Base-by-base conservation (phyloP, 1,284 basidiomycete genomes). In the Mrakiaceae sp. region DNA sequence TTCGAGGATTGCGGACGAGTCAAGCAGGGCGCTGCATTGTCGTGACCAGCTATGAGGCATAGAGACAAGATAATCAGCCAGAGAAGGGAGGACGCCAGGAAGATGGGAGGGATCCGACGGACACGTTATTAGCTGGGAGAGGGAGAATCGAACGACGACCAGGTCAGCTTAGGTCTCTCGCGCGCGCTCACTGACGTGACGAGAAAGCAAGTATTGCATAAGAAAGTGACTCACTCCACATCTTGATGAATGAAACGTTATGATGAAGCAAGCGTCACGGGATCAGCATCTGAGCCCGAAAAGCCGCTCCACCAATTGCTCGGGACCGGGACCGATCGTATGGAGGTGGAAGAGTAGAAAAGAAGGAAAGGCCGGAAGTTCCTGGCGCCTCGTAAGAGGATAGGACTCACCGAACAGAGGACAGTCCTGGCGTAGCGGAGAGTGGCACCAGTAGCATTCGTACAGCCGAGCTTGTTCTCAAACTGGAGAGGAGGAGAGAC, bases 391-490 rank as follows among this genome's bases (percentile, higher is more conserved):
- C 53, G 9, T 55, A n/a, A 27, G 10, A 27, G n/a, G 11, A 27
- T 44, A 73, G 71, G 27, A 74, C 74, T 74, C 60, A 70, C 67
- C 5, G 69, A 71, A 58, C 75, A 77, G 44, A 75, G 62, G 11
- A 74, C 73, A 16, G 75, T 75, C 59, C 72, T 66, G 67, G 74
- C 70, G 61, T 70, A 77, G 40, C 72, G 67, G 46, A 76, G 68
- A 7, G 69, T 69, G 0, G 69, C 72, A 9, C 53, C 58, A 2
- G 63, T 69, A 0, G 72, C 71, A 65, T 74, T 74, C 14, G 64
- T 66, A 62, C 74, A 77, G 4, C 72, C 74, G 9, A 75, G 69
- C 62, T 73, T 67, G 62, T 74, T 70, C 27, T 58, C 63, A 42
- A 73, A 72, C 59, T 74, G 73, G n/a, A 39, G 47, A 56, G 40